phyloP scores from a whole-genome alignment of 768 basidiomycete species.

The Inosperma sp. region DNA sequence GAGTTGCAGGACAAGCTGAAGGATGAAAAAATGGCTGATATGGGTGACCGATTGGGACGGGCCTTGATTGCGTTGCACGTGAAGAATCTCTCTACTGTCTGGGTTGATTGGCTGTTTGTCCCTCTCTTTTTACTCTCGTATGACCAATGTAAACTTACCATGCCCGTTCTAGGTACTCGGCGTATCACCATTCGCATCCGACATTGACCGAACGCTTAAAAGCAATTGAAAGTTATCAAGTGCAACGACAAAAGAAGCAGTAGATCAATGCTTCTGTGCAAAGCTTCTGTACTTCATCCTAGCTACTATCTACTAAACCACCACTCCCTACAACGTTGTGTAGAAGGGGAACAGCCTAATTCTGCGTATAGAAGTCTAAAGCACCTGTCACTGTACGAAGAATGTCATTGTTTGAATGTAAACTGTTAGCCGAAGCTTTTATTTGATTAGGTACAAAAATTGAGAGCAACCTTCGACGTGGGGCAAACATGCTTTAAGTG shows the following conservation, averaged over 20 bases:
- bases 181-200: conserved; percentile 95
- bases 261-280: conserved; percentile 23
- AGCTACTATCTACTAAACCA: not conserved
- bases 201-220: conserved; percentile 86
- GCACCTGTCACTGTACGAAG: too few relatives aligned
- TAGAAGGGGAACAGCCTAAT: too few relatives aligned
- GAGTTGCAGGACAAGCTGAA: conserved; percentile 55
- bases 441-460: too few relatives aligned
- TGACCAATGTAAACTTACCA: conserved; percentile 5
- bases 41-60: conserved; percentile 79
- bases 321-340: not conserved
- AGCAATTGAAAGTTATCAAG: conserved; percentile 68
- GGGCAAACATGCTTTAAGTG: too few relatives aligned
- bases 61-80: conserved; percentile 85
- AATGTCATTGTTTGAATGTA: too few relatives aligned
- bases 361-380: too few relatives aligned
- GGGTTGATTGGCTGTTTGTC: conserved; percentile 86
- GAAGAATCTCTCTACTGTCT: conserved; percentile 88
- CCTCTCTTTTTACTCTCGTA: conserved; percentile 3
- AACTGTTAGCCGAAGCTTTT: too few relatives aligned
- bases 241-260: conserved; percentile 37
- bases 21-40: conserved; percentile 64
- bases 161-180: conserved; percentile 63
- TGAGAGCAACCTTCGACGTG: too few relatives aligned
- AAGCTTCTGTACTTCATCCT: conserved; percentile 20